phyloP scores from a whole-genome alignment of 805 yeast genomes.

The Yarrowia hollandica region DNA sequence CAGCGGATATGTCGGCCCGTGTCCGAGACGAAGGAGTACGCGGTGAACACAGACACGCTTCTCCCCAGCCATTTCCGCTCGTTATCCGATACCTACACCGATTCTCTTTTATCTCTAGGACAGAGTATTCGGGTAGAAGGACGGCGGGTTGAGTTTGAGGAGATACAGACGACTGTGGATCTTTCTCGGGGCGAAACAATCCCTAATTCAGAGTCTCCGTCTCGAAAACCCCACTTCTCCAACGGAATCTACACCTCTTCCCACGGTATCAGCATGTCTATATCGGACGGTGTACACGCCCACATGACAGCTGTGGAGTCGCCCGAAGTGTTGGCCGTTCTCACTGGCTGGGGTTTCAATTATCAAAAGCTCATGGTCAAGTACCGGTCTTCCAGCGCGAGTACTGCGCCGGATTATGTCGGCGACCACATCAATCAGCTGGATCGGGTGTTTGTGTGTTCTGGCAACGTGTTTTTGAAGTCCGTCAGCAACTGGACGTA shows the following conservation, averaged over 20 bases:
- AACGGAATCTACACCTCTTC: background rate
- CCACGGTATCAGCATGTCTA: background rate
- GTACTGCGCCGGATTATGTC: background rate
- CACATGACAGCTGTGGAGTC: conserved; percentile 1
- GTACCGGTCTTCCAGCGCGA: background rate
- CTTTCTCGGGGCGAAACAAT: background rate
- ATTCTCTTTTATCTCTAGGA: background rate
- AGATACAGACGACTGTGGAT: background rate
- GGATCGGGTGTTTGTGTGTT: background rate
- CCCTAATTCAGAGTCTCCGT: no score
- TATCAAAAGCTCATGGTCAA: conserved; percentile 8
- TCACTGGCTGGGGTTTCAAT: conserved; percentile 5
- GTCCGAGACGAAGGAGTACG: background rate
- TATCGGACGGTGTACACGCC: background rate
- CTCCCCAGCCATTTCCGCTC: background rate
- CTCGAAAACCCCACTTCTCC: no score
- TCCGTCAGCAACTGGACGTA: conserved; percentile 7
- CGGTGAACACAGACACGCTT: background rate
- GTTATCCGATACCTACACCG: background rate
- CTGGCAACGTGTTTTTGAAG: background rate
- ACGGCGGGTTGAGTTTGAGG: background rate
- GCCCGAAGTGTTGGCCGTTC: background rate
- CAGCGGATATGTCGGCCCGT: background rate
- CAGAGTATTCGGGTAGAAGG: background rate
- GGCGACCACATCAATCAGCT: background rate